Evolutionary conservation across 2,329 filamentous ascomycete genomes (phyloP).

Genomic region (Teratosphaeria nubilosa): DNA sequence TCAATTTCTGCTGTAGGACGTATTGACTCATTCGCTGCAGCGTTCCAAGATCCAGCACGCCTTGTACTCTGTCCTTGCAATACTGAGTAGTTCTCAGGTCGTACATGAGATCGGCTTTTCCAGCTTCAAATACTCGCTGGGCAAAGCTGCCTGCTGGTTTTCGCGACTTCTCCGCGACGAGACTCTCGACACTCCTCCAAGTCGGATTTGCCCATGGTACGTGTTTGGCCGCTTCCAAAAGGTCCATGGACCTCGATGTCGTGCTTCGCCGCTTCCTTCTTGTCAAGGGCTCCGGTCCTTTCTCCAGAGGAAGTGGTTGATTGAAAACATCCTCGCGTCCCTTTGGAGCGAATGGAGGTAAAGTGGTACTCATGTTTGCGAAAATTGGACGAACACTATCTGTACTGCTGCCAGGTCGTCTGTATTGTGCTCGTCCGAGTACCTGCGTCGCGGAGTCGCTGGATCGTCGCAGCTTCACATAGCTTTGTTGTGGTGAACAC

Average conservation of each 20-base stretch:
- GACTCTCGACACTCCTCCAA: background rate
- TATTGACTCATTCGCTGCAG: slow-evolving; percentile 13
- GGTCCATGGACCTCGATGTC: slow-evolving; percentile 2
- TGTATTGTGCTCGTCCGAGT: background rate
- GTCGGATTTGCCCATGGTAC: background rate
- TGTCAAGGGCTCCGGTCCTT: background rate
- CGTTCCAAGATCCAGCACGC: slow-evolving; percentile 12
- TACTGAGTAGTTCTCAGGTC: slow-evolving; percentile 5
- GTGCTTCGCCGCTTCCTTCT: background rate
- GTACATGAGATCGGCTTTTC: slow-evolving; percentile 12
- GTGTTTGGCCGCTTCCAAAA: slow-evolving; percentile 3
- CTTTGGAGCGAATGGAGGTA: slow-evolving; percentile 3
- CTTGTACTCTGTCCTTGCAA: slow-evolving; percentile 8
- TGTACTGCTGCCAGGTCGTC: background rate
- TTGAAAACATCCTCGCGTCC: background rate
- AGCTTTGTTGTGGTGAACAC: background rate
- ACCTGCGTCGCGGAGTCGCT: background rate
- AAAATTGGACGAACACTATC: background rate
- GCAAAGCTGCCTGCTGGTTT: slow-evolving; percentile 9
- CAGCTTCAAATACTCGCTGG: slow-evolving; percentile 12
- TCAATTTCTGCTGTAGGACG: slow-evolving; percentile 14
- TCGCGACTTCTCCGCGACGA: slow-evolving; percentile 1
- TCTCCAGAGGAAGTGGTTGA: background rate
- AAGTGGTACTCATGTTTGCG: background rate
- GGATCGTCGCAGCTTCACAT: background rate